These are phyloP conservation scores for Barnettozyma vustinii DNA, from an alignment of 805 yeast species.

Conservation along the genomic window DNA sequence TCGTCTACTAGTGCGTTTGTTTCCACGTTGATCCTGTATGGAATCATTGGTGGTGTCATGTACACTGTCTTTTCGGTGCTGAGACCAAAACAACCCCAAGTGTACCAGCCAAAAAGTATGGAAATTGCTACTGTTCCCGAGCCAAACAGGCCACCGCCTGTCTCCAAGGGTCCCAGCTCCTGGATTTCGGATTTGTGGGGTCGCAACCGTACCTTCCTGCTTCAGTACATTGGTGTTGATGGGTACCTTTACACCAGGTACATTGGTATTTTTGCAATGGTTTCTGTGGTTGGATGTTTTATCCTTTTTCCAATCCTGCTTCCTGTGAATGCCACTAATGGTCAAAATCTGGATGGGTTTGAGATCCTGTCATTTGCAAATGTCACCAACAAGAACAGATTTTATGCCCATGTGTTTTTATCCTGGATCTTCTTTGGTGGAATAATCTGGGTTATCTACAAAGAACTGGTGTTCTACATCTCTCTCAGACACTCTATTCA, in stretches of 20 bases:
- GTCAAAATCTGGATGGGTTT: conserved; percentile 50
- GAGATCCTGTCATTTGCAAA: conserved; percentile 61
- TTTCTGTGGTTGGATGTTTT: conserved; percentile 49
- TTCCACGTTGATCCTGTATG: conserved; percentile 64
- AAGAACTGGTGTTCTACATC: conserved; percentile 66
- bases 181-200: conserved; percentile 51
- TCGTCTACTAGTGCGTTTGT: conserved; percentile 77
- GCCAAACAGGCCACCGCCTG: conserved; percentile 20
- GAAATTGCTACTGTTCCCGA: conserved; percentile 48
- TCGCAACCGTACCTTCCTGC: conserved; percentile 54
- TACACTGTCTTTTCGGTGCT: conserved; percentile 60
- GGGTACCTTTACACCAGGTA: conserved; percentile 73
- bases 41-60: conserved; percentile 47
- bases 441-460: conserved; percentile 61
- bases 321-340: conserved; percentile 72
- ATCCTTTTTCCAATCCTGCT: conserved; percentile 64
- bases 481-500: conserved; percentile 70
- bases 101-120: conserved; percentile 78
- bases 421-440: conserved; percentile 71
- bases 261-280: conserved; percentile 45
- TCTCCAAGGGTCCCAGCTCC: conserved; percentile 43
- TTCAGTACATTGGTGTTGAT: conserved; percentile 70
- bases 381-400: conserved; percentile 55
- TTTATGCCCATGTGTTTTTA: conserved; percentile 68
- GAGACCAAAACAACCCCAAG: conserved; percentile 59